A percentile compares a stretch with the other conserved stretches of the same genome.
Evolutionary conservation across 352 stramenopile genomes (phyloP).

Genomic region (Phytophthora palmivora): DNA sequence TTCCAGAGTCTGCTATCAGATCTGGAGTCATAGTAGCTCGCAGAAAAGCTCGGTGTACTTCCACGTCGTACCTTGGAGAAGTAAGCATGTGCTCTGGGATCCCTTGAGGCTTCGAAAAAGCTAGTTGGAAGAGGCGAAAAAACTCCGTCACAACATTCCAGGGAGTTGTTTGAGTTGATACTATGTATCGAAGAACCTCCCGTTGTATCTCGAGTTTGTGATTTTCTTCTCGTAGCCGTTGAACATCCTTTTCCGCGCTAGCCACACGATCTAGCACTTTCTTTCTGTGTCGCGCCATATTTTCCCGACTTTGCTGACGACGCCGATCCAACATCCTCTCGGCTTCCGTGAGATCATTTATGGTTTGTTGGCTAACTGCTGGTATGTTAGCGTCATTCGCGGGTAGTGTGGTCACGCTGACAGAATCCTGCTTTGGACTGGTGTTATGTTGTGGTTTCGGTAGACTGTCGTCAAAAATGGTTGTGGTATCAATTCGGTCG

Average conservation of each 20-base stretch:
- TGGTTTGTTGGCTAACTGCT: too few relatives aligned
- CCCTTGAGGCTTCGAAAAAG: background rate
- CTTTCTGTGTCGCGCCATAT: background rate
- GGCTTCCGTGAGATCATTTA: too few relatives aligned
- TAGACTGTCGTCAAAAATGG: too few relatives aligned
- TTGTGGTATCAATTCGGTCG: too few relatives aligned
- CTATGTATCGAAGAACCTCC: background rate
- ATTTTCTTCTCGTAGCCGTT: background rate
- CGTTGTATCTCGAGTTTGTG: background rate
- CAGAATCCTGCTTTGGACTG: too few relatives aligned
- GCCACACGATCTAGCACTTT: background rate
- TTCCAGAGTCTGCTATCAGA: background rate
- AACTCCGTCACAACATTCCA: constrained; percentile 1
- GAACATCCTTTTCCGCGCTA: background rate
- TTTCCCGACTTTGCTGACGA: background rate
- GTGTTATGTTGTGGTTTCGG: too few relatives aligned
- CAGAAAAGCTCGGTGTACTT: background rate
- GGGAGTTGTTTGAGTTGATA: background rate
- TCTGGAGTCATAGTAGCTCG: background rate
- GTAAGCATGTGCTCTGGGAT: too few relatives aligned
- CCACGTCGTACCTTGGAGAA: background rate
- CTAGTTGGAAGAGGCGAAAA: background rate
- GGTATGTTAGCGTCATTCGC: too few relatives aligned
- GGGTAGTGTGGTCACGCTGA: too few relatives aligned
- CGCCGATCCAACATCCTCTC: background rate